Conservation (phyloP, 2,329 filamentous ascomycete genomes). For the Hymenoscyphus infarciens region DNA sequence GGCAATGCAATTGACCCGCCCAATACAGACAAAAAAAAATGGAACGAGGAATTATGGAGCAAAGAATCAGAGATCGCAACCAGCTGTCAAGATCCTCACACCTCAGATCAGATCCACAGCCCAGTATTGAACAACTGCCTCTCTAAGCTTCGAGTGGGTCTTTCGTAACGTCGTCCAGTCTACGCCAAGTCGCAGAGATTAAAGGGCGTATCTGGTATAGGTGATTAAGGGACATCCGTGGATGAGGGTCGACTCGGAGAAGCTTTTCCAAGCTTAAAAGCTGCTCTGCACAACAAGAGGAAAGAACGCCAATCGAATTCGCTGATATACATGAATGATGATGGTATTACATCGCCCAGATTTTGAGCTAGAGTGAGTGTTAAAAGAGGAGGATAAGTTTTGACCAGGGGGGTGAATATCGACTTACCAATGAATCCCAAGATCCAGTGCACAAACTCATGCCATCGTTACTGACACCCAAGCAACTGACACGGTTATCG, state of each 20-base stretch:
- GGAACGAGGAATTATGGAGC: constrained; percentile 45
- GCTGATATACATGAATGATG: constrained; percentile 16
- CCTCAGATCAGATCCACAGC: constrained; percentile 22
- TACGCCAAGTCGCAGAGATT: constrained; percentile 43
- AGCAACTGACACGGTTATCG: constrained; percentile 97
- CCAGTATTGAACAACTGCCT: constrained; percentile 34
- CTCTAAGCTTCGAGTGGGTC: constrained; percentile 38
- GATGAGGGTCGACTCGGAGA: constrained; percentile 19
- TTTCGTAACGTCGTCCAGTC: constrained; percentile 48
- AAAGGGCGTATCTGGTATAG: constrained; percentile 40
- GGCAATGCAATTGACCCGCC: constrained; percentile 37
- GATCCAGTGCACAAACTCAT: constrained; percentile 99
- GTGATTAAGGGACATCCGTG: constrained; percentile 37
- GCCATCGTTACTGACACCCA: constrained; percentile 97
- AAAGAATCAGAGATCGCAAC: constrained; percentile 35
- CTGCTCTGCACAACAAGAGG: constrained; percentile 28
- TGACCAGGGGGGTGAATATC: constrained; percentile 4
- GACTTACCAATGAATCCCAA: constrained; percentile 95
- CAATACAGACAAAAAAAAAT: constrained; percentile 36
- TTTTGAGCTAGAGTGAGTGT: constrained; percentile 62
- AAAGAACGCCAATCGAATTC: constrained; percentile 23
- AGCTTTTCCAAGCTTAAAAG: constrained; percentile 21
- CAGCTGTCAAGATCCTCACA: constrained; percentile 23
- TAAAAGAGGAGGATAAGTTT: constrained; percentile 34
- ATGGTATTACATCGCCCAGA: constrained; percentile 61